phyloP scores from a whole-genome alignment of 257 asterid species.

The Solanum gandarillasii region DNA sequence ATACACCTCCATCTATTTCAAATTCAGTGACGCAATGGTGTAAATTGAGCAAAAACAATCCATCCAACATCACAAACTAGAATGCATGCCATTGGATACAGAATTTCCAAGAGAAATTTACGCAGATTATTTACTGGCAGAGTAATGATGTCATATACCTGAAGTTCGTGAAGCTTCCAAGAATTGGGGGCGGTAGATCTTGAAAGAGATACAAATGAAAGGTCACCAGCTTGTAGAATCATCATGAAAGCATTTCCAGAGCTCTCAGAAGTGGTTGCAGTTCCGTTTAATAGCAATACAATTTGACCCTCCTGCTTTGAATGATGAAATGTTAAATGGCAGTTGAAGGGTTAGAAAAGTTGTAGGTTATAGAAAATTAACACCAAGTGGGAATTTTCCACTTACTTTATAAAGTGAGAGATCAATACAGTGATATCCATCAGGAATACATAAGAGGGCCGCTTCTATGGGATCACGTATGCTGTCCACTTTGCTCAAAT shows the following conservation, averaged over 20 bases:
- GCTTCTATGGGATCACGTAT: slow-evolving; percentile 40
- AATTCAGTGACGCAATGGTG: neutral
- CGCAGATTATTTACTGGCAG: neutral
- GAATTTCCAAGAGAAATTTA: neutral
- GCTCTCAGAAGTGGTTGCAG: slow-evolving; percentile 43
- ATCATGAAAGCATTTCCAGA: slow-evolving; percentile 75
- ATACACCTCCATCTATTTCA: neutral
- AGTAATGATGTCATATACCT: slow-evolving; percentile 27
- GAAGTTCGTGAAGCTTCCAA: slow-evolving; percentile 56
- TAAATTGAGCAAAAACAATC: neutral
- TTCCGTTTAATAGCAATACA: slow-evolving; percentile 57
- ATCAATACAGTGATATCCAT: slow-evolving; percentile 74
- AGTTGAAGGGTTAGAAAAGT: slow-evolving; percentile 12
- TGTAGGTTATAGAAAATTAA: slow-evolving; percentile 8
- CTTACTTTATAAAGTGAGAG: slow-evolving; percentile 73
- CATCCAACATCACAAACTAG: neutral
- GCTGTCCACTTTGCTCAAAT: slow-evolving; percentile 30
- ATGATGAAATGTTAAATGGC: neutral
- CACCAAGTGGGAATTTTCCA: neutral
- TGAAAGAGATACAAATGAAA: slow-evolving; percentile 63
- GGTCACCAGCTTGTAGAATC: slow-evolving; percentile 53
- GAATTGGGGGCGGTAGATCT: slow-evolving; percentile 28
- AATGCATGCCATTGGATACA: neutral
- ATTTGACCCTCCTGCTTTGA: slow-evolving; percentile 74
- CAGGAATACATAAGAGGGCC: slow-evolving; percentile 60